Percentiles rank a stretch among this genome's conserved stretches.
These are phyloP conservation scores for Catenaria anguillulae DNA, from an alignment of 371 early-diverging fungal genomes.

Conservation along the genomic window DNA sequence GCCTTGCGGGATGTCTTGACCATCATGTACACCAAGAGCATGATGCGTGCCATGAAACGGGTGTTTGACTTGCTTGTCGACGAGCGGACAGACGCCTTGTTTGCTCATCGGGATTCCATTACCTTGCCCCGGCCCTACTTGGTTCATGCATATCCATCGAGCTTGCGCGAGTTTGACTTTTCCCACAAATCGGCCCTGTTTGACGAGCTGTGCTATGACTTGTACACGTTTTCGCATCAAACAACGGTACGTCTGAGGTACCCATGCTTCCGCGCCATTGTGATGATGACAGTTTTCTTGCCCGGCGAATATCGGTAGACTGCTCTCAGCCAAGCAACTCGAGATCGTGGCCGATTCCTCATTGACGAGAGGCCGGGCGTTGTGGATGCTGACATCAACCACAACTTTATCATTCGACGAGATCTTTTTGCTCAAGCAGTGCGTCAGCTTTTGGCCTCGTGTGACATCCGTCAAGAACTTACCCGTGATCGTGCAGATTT, in stretches of 20 bases:
- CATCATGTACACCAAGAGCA: conserved; percentile 19
- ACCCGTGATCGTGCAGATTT: too few species aligned
- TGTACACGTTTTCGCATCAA: conserved; percentile 11
- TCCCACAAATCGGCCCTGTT: conserved; percentile 21
- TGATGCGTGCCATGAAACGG: conserved; percentile 15
- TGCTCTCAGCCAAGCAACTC: neutral
- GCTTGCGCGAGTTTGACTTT: conserved; percentile 25
- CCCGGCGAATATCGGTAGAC: too few species aligned
- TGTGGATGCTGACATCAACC: neutral
- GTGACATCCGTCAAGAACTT: neutral
- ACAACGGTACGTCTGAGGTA: neutral
- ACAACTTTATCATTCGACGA: neutral
- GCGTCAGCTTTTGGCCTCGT: neutral
- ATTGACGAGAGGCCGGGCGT: neutral
- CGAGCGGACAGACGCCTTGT: conserved; percentile 29
- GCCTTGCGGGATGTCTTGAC: conserved; percentile 26
- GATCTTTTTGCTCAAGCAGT: neutral
- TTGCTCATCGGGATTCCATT: conserved; percentile 18
- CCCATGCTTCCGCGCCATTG: too few species aligned
- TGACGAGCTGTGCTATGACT: conserved; percentile 24
- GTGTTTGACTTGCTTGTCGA: conserved; percentile 25
- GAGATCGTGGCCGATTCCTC: neutral
- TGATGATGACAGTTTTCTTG: too few species aligned
- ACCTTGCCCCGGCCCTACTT: conserved; percentile 12
- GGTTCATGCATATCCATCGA: neutral